Conservation (phyloP, 192 early-diverging fungal species). For the Backusella tarrabulga region DNA sequence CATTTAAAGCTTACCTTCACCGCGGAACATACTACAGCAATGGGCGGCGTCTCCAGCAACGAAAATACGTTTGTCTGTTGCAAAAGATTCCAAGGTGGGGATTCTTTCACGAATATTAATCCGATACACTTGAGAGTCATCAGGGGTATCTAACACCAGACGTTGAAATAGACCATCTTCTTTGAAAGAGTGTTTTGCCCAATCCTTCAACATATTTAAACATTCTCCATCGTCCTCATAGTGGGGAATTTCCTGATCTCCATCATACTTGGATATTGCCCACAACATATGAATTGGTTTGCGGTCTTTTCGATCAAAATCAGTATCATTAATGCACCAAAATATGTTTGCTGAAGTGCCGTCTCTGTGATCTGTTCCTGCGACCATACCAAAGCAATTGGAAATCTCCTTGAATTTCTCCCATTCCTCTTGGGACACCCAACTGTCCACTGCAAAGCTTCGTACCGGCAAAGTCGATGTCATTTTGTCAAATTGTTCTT, state of each 20-base stretch:
- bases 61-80: neutral
- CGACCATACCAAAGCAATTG: neutral
- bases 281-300: neutral
- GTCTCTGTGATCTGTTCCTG: neutral
- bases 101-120: conserved; percentile 9
- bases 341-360: neutral
- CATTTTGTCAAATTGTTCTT: neutral
- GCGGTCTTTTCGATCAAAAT: neutral
- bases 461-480: neutral
- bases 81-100: neutral
- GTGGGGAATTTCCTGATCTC: neutral
- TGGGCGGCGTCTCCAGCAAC: conserved; percentile 23
- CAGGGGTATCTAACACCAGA: neutral
- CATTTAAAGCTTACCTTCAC: conserved; percentile 14
- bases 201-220: neutral
- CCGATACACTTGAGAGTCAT: neutral
- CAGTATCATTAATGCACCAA: neutral
- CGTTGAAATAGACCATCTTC: neutral
- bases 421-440: conserved; percentile 8
- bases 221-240: neutral
- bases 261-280: neutral
- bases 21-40: conserved; percentile 21
- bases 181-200: neutral
- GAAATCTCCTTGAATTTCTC: neutral
- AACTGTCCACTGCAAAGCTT: neutral